Base-by-base conservation (phyloP, 1,284 basidiomycete genomes). In the Puccinia horiana region DNA sequence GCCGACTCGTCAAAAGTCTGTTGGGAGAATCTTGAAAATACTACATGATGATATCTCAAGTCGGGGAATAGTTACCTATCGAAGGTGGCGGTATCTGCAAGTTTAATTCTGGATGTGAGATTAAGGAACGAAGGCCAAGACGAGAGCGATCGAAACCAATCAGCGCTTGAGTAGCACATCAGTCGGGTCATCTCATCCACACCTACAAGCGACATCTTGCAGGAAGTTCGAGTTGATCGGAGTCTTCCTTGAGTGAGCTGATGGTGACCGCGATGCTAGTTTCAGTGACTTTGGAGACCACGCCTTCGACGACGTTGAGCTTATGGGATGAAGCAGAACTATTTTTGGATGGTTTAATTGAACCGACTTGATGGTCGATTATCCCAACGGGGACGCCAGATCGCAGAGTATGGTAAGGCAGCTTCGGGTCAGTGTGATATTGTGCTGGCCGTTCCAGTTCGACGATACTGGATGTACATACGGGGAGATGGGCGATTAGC, bases 71-170 rank as follows among this genome's bases (percentile, higher is more conserved):
- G 63, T 67, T 85, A 92, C 93, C 95, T 90, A 85, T 97, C 94
- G 86, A 93, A 96, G 0, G 96, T 97, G 14, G 93, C 91, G 73
- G 92, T 94, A 85, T 97, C 97, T 5, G 94, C 95, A 1, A 97
- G 89, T 86, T 97, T 97, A 76, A 97, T 88, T n/a, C 88, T 89
- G 76, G 26, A 29, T 40, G 23, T 18, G 32, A 9, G 16, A 23
- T 8, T 20, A 74, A 56, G 65, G 65, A 23, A 40, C 44, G 32
- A 63, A 20, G 18, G 32, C 42, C 35, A 32, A 54, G 69, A 44
- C 16, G 35, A 47, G 23, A 56, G 47, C 40, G 23, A 42, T 35
- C 0, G 12, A 73, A 35, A 3, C 47, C 1, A 84, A 88, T 83
- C 79, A 89, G 83, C 96, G 88, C 20, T 93, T 89, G 86, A 94